Base-by-base conservation (phyloP, 192 early-diverging fungal genomes). In the Lunasporangiospora selenospora region DNA sequence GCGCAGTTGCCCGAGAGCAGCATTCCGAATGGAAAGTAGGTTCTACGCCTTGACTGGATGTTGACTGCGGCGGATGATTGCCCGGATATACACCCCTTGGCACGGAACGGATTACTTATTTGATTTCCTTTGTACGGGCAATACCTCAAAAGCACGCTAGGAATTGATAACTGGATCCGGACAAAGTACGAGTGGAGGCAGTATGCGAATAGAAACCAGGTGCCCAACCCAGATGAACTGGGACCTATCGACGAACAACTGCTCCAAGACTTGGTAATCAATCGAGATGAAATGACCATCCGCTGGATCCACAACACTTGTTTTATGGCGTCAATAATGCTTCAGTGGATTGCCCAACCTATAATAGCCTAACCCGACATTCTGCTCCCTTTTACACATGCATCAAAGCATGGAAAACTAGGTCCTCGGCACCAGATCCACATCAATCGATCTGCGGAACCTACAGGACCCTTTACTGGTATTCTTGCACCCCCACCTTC, bases 141-240 rank as follows among this genome's bases (percentile, higher is more conserved):
- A 12, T 23, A 36, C 39, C 40, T 56, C 70, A n/a, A n/a, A n/a
- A n/a, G n/a, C n/a, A n/a, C n/a, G n/a, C n/a, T n/a, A 45, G 86
- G 79, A 41, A 85, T 86, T 40, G 85, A 88, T 46, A 55, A 65
- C 27, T 92, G 83, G 78, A 92, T 92, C 52, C 75, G 88, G 48
- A 61, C 81, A 29, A 92, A 92, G 46, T 92, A 92, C 57, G 88
- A 92, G 40, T 63, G 82, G 36, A 90, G 88, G 62, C 82, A 82
- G 61, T 92, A 83, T 77, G 88, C 86, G 15, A 78, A 77, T 82
- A 84, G 82, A 49, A 85, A 87, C 6, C 79, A 82, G 2, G 80
- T 92, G 32, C 88, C 90, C 19, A 84, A 90, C 69, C 88, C 90
- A 3, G 80, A 75, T 21, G 85, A 80, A 13, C 58, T 92, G 31